phyloP scores from a whole-genome alignment of 305 asterid species.

The Solanum hybrid region DNA sequence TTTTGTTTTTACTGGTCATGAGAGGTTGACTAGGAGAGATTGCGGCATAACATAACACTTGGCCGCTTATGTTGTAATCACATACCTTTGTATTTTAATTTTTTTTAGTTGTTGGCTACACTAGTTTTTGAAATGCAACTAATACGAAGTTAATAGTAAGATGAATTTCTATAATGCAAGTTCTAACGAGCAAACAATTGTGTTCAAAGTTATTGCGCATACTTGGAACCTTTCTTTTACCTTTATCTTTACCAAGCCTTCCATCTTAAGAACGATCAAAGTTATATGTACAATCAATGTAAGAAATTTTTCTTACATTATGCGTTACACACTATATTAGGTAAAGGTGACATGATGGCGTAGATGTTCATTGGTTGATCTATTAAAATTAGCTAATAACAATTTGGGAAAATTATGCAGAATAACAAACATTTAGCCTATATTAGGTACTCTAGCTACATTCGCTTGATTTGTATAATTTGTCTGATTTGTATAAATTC shows the following conservation, averaged over 20 bases:
- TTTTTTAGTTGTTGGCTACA: background rate
- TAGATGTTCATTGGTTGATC: background rate
- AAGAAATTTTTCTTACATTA: background rate
- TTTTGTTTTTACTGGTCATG: slow-evolving; percentile 32
- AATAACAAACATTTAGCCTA: no score
- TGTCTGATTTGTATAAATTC: no score
- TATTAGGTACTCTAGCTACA: no score
- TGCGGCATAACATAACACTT: background rate
- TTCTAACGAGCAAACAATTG: background rate
- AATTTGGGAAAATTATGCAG: background rate
- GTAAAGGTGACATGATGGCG: background rate
- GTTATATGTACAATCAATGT: background rate
- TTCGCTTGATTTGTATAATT: no score
- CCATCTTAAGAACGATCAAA: background rate
- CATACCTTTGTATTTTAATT: background rate
- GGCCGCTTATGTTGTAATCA: background rate
- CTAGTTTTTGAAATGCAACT: background rate
- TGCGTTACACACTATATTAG: background rate
- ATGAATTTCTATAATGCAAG: background rate
- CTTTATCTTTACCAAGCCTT: background rate
- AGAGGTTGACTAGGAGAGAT: slow-evolving; percentile 49
- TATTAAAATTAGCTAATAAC: background rate
- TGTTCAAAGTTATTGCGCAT: background rate
- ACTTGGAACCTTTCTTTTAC: background rate
- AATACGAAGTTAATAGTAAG: background rate